phyloP scores from a whole-genome alignment of 164 flowering plant species.

The Liquidambar formosana region DNA sequence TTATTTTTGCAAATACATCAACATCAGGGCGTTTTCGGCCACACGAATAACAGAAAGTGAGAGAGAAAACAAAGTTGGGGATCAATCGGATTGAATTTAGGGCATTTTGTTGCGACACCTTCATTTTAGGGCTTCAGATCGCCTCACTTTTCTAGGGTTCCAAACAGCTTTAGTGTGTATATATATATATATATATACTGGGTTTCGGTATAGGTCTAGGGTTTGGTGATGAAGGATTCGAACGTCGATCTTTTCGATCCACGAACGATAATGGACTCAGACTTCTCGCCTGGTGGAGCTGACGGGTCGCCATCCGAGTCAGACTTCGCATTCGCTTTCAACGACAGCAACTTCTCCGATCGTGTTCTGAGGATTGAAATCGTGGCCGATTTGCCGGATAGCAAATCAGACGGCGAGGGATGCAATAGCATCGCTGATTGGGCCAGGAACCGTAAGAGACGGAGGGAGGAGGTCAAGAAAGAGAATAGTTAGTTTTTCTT shows the following conservation, averaged over 20 bases:
- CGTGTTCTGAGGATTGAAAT: slow-evolving; percentile 51
- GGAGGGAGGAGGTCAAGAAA: slow-evolving; percentile 40
- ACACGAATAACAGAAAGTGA: no score
- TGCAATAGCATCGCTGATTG: slow-evolving; percentile 38
- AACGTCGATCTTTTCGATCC: slow-evolving; percentile 29
- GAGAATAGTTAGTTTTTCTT: slow-evolving; percentile 28
- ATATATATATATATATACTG: no score
- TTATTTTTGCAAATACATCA: no score
- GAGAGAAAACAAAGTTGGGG: no score
- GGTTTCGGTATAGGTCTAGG: no score
- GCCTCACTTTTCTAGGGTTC: no score
- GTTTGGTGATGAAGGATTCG: slow-evolving; percentile 20
- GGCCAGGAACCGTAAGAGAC: slow-evolving; percentile 51
- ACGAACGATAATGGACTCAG: slow-evolving; percentile 32
- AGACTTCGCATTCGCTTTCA: slow-evolving; percentile 53
- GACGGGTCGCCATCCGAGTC: slow-evolving; percentile 21
- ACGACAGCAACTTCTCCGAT: slow-evolving; percentile 62
- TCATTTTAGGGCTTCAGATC: no score
- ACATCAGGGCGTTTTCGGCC: no score
- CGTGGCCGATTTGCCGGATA: slow-evolving; percentile 34
- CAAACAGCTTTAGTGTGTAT: no score
- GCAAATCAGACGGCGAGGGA: slow-evolving; percentile 34
- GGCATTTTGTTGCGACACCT: no score
- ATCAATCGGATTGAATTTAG: no score
- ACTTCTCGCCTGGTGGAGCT: slow-evolving; percentile 12